Evolutionary conservation across 306 rosid species (phyloP).

Genomic region (Delonix regia): DNA sequence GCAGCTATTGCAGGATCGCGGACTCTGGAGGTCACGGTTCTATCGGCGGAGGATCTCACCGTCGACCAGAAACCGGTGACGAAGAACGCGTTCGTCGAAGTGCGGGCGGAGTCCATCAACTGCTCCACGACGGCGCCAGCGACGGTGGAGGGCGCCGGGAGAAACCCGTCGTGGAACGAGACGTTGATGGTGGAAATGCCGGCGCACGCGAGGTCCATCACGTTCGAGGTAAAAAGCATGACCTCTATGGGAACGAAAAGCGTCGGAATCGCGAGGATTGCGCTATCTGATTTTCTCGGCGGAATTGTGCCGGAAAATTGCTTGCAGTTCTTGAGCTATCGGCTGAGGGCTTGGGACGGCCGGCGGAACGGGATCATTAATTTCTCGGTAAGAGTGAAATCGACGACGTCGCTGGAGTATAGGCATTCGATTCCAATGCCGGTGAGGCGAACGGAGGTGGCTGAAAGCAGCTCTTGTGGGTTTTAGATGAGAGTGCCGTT

Average conservation of each 20-base stretch:
- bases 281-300: slow-evolving; percentile 41
- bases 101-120: slow-evolving; percentile 40
- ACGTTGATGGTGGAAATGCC: slow-evolving; percentile 51
- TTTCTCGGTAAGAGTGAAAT: slow-evolving; percentile 52
- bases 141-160: slow-evolving; percentile 6
- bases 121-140: too few relatives aligned
- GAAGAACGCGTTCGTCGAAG: slow-evolving; percentile 46
- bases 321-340: slow-evolving; percentile 60
- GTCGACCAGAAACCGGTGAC: slow-evolving; percentile 39
- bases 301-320: slow-evolving; percentile 41
- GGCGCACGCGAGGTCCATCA: slow-evolving; percentile 35
- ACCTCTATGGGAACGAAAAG: slow-evolving; percentile 23
- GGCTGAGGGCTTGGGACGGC: slow-evolving; percentile 59
- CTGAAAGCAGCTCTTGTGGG: slow-evolving; percentile 6
- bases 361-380: slow-evolving; percentile 61
- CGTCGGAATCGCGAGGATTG: slow-evolving; percentile 46
- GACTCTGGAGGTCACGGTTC: slow-evolving; percentile 52
- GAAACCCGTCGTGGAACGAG: slow-evolving; percentile 51
- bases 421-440: neutral
- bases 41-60: slow-evolving; percentile 49
- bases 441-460: neutral
- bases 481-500: slow-evolving; percentile 2
- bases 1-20: neutral
- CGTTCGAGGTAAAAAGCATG: slow-evolving; percentile 55
- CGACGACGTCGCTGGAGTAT: slow-evolving; percentile 8